A percentile compares a stretch with the other conserved stretches of the same genome.
phyloP scores from a whole-genome alignment of 1,284 basidiomycete genomes.

The Pascua guehoae region DNA sequence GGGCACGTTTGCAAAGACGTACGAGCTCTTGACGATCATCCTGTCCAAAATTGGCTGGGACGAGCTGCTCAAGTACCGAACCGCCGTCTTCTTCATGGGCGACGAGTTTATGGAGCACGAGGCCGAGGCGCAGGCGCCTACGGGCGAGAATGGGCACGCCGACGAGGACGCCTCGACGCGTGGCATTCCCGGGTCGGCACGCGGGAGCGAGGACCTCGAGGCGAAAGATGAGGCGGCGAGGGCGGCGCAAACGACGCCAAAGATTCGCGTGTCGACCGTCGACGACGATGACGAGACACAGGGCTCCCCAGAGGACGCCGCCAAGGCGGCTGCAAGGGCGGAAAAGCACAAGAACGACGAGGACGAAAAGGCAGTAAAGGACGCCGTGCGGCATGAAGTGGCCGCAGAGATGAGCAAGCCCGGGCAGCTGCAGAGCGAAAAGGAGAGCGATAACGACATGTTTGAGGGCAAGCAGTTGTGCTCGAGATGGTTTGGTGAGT shows the following conservation, averaged over 20 bases:
- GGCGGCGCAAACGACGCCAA: constrained; percentile 60
- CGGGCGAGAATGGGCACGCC: constrained; percentile 35
- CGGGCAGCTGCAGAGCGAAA: too few relatives aligned
- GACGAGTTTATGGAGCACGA: constrained; percentile 82
- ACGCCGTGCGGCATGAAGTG: too few relatives aligned
- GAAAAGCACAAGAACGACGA: constrained; percentile 42
- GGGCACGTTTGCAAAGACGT: constrained; percentile 94
- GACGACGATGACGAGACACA: constrained; percentile 47
- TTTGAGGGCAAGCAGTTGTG: too few relatives aligned
- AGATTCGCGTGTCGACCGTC: constrained; percentile 85
- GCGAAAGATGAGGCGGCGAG: constrained; percentile 10
- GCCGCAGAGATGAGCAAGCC: too few relatives aligned
- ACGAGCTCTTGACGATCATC: constrained; percentile 80
- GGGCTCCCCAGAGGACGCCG: constrained; percentile 4
- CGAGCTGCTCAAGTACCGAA: constrained; percentile 90
- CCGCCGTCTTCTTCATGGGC: constrained; percentile 97
- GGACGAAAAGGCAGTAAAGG: too few relatives aligned
- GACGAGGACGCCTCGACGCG: constrained; percentile 72
- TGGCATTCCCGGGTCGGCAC: constrained; percentile 17
- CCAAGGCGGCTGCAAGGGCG: constrained; percentile 11
- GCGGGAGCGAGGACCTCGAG: constrained; percentile 9
- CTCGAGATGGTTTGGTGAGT: too few relatives aligned
- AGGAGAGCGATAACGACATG: too few relatives aligned
- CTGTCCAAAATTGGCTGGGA: constrained; percentile 97
- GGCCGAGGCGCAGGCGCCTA: constrained; percentile 54